Conservation (phyloP, 331 rosid genomes). For the Quercus lobata region DNA sequence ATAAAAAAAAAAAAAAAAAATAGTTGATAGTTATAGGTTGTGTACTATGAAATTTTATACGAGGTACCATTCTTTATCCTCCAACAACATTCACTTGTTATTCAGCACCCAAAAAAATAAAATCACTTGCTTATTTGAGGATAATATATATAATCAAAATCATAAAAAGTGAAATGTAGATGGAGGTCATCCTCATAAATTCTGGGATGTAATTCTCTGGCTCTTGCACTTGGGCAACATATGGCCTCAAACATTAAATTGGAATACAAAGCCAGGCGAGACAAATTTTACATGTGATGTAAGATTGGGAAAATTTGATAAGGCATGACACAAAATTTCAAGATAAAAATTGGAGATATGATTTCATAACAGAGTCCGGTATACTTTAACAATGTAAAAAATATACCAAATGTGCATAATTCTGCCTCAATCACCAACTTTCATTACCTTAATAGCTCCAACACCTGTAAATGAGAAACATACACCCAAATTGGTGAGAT, state of each 20-base stretch:
- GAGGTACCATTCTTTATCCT: background rate
- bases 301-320: background rate
- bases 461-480: constrained; percentile 24
- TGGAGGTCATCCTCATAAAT: too few species aligned
- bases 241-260: background rate
- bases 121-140: background rate
- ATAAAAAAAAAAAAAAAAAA: too few species aligned
- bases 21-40: background rate
- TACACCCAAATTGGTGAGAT: constrained; percentile 6
- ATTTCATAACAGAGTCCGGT: constrained; percentile 2
- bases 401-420: constrained; percentile 17
- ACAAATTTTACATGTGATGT: background rate
- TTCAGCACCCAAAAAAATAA: too few species aligned
- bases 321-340: background rate
- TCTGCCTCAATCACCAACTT: constrained; percentile 23
- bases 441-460: constrained; percentile 29
- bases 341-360: background rate
- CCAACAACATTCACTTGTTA: background rate
- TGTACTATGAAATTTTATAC: background rate
- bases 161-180: too few species aligned
- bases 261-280: too few species aligned
- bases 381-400: constrained; percentile 8
- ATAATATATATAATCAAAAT: background rate
- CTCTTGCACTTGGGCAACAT: background rate
- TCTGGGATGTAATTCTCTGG: too few species aligned